Percentiles rank a stretch among this genome's conserved stretches.
These are phyloP conservation scores for Psophocarpus tetragonolobus DNA, from an alignment of 306 rosid species.

Conservation along the genomic window DNA sequence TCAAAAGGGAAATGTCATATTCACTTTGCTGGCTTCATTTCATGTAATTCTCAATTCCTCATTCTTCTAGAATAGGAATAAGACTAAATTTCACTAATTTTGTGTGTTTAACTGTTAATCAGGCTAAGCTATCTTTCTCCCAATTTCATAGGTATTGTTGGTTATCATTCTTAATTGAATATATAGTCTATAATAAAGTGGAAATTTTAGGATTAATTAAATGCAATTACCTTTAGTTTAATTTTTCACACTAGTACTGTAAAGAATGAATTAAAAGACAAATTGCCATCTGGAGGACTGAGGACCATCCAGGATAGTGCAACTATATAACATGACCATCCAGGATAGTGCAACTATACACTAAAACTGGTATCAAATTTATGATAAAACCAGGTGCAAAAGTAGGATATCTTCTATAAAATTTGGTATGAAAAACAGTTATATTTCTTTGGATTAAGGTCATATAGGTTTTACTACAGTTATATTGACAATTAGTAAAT, in stretches of 20 bases:
- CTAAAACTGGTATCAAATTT: not conserved
- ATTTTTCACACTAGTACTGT: not conserved
- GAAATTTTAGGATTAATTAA: not conserved
- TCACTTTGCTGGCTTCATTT: constrained; percentile 87
- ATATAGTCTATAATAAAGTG: not conserved
- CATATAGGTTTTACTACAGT: not conserved
- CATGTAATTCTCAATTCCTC: constrained; percentile 60
- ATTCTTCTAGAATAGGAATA: constrained; percentile 28
- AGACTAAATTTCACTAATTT: not conserved
- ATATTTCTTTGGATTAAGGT: constrained; percentile 13
- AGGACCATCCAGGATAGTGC: not conserved
- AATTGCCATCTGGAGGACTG: not conserved
- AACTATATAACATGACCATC: not conserved
- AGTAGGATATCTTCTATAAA: not conserved
- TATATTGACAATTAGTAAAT: not conserved
- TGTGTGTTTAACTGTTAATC: constrained; percentile 1
- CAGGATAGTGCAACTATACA: not conserved
- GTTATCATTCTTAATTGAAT: not conserved
- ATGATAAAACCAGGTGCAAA: constrained; percentile 1
- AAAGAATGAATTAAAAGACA: not conserved
- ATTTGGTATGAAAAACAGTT: not conserved
- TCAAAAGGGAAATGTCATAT: constrained; percentile 81
- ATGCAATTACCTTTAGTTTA: not conserved
- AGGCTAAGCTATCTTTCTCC: not conserved
- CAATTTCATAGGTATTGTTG: not conserved